These are phyloP conservation scores for Leersia perrieri DNA, from an alignment of 176 grass and related monocot genomes.

Conservation along the genomic window DNA sequence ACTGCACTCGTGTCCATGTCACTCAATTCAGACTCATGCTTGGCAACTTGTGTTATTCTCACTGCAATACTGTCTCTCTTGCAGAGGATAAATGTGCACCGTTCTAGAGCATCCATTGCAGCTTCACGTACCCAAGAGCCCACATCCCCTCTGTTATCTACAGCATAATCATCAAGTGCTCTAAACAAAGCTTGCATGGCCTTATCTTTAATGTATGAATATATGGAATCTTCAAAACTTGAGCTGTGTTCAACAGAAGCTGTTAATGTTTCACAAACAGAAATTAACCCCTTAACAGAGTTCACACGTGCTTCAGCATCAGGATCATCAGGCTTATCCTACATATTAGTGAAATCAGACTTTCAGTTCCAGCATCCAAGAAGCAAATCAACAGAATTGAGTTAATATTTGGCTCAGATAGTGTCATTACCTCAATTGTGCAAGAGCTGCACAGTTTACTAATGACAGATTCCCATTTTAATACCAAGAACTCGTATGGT, in stretches of 20 bases:
- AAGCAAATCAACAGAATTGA: slow-evolving; percentile 18
- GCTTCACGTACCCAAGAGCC: slow-evolving; percentile 98
- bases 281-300: slow-evolving; percentile 75
- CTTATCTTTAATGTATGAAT: slow-evolving; percentile 67
- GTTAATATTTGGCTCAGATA: not conserved
- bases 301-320: slow-evolving; percentile 95
- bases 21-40: slow-evolving; percentile 10
- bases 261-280: slow-evolving; percentile 76
- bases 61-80: slow-evolving; percentile 55
- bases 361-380: slow-evolving; percentile 29
- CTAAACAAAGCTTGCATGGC: slow-evolving; percentile 67
- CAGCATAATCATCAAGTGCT: slow-evolving; percentile 95
- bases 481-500: slow-evolving; percentile 70
- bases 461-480: slow-evolving; percentile 74
- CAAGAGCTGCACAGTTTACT: slow-evolving; percentile 85
- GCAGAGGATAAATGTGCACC: slow-evolving; percentile 73
- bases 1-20: slow-evolving; percentile 32
- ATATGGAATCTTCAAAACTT: slow-evolving; percentile 40
- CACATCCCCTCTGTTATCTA: slow-evolving; percentile 97
- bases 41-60: not conserved
- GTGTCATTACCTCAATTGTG: slow-evolving; percentile 71
- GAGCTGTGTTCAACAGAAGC: slow-evolving; percentile 43
- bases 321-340: slow-evolving; percentile 91
- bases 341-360: slow-evolving; percentile 34
- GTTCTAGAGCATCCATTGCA: slow-evolving; percentile 88